phyloP scores from a whole-genome alignment of 1,284 basidiomycete species.

The Cutaneotrichosporon daszewskae region DNA sequence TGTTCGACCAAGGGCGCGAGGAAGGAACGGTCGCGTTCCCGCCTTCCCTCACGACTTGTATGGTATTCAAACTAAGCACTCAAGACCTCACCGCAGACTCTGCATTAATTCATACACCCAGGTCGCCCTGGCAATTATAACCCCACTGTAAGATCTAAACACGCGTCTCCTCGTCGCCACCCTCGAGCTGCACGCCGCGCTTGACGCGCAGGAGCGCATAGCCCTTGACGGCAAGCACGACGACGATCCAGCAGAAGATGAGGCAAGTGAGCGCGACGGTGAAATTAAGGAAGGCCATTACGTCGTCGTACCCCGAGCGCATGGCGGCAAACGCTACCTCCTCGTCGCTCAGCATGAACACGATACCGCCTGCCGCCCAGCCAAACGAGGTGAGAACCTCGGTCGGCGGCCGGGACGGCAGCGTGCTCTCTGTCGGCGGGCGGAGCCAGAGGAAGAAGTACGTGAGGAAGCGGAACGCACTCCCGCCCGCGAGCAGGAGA shows the following conservation, averaged over 20 bases:
- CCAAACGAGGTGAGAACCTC: conserved; percentile 85
- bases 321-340: conserved; percentile 87
- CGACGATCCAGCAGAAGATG: conserved; percentile 71
- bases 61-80: too few relatives aligned
- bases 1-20: too few relatives aligned
- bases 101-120: too few relatives aligned
- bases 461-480: conserved; percentile 55
- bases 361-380: conserved; percentile 74
- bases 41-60: too few relatives aligned
- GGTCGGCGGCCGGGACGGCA: conserved; percentile 89
- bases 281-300: conserved; percentile 46
- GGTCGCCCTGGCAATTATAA: too few relatives aligned
- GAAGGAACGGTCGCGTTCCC: too few relatives aligned
- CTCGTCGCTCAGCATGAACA: conserved; percentile 88
- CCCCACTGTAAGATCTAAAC: not conserved
- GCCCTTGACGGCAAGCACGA: conserved; percentile 68
- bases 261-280: conserved; percentile 72
- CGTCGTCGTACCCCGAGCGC: conserved; percentile 80
- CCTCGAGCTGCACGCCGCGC: conserved; percentile 12
- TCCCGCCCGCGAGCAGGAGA: conserved; percentile 78
- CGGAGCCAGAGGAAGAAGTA: conserved; percentile 92
- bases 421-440: conserved; percentile 55
- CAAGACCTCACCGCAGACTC: too few relatives aligned
- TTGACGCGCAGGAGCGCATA: conserved; percentile 50
- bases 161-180: too few relatives aligned